Conservation (phyloP, 371 early-diverging fungal species). For the Globomyces sp. region DNA sequence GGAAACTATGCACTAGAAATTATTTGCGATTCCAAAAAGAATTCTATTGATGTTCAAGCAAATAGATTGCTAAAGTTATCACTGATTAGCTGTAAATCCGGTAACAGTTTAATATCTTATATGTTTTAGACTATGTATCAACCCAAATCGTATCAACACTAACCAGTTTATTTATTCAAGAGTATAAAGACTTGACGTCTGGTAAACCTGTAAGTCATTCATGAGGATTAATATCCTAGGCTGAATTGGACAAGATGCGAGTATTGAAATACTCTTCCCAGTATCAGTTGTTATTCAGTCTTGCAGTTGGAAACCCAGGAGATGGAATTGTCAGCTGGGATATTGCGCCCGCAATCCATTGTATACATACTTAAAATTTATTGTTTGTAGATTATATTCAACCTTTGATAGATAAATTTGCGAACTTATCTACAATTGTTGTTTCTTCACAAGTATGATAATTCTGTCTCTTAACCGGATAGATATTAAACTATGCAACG, state of each 20-base stretch:
- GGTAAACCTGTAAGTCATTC: conserved; percentile 12
- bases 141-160: conserved; percentile 19
- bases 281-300: conserved; percentile 75
- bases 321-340: conserved; percentile 67
- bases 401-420: not conserved
- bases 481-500: conserved; percentile 55
- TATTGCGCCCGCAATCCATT: conserved; percentile 35
- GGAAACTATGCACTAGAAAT: conserved; percentile 14
- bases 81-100: conserved; percentile 5
- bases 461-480: no score
- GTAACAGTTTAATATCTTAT: no score
- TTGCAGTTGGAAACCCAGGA: conserved; percentile 74
- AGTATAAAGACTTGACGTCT: conserved; percentile 21
- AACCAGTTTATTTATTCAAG: conserved; percentile 29
- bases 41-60: conserved; percentile 7
- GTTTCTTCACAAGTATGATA: conserved; percentile 16
- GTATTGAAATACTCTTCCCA: conserved; percentile 70
- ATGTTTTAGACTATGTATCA: not conserved
- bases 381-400: not conserved
- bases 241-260: conserved; percentile 62
- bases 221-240: conserved; percentile 30
- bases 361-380: no score
- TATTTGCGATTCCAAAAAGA: not conserved
- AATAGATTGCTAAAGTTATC: not conserved
- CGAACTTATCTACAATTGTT: not conserved